phyloP scores from a whole-genome alignment of 805 yeast species.

The Clavispora santaluciae region DNA sequence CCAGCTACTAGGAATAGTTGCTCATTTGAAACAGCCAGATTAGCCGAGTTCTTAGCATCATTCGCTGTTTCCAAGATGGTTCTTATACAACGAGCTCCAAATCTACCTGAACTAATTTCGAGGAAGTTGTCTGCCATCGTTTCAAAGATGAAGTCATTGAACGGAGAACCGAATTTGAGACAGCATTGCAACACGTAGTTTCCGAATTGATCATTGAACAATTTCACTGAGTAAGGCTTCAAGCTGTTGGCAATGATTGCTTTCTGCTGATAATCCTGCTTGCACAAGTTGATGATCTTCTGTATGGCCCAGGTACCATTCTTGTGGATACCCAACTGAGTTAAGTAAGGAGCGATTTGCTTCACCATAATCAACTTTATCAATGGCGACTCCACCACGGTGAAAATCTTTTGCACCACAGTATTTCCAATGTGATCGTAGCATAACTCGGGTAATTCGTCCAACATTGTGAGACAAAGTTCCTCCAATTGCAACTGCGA shows the following conservation, averaged over 20 bases:
- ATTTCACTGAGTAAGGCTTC: slow-evolving; percentile 74
- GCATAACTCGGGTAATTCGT: slow-evolving; percentile 84
- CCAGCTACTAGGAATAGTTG: slow-evolving; percentile 71
- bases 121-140: slow-evolving; percentile 71
- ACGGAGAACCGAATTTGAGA: slow-evolving; percentile 82
- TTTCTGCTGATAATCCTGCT: slow-evolving; percentile 44
- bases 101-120: slow-evolving; percentile 80
- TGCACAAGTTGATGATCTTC: slow-evolving; percentile 72
- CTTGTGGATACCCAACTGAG: slow-evolving; percentile 92
- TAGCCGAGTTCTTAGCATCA: slow-evolving; percentile 25
- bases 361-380: slow-evolving; percentile 79
- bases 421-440: slow-evolving; percentile 95
- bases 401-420: slow-evolving; percentile 86
- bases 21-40: slow-evolving; percentile 39
- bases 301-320: slow-evolving; percentile 99
- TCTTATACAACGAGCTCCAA: slow-evolving; percentile 92
- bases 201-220: slow-evolving; percentile 94
- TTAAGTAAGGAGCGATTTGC: slow-evolving; percentile 69
- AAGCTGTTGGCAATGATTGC: slow-evolving; percentile 63
- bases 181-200: slow-evolving; percentile 95
- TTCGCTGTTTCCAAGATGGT: slow-evolving; percentile 84
- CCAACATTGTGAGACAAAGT: slow-evolving; percentile 75
- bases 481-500: slow-evolving; percentile 74
- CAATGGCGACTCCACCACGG: slow-evolving; percentile 55
- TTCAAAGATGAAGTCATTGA: slow-evolving; percentile 85